Percentiles rank a stretch among this genome's conserved stretches.
Conservation (phyloP, 768 basidiomycete species). For the Roridomyces roridus region DNA sequence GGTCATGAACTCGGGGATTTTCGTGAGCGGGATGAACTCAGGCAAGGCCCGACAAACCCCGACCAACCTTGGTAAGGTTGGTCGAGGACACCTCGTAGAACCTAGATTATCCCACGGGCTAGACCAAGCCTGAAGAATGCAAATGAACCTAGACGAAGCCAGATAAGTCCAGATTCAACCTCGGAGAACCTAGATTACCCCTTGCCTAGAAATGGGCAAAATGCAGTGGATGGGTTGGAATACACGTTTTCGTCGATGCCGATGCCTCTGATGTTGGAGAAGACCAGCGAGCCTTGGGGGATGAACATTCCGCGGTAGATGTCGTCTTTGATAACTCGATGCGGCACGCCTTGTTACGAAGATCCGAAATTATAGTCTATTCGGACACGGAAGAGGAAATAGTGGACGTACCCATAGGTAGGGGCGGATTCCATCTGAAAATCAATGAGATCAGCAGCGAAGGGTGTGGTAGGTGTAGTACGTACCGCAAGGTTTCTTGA, state of each 20-base stretch:
- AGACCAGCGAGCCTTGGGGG: slow-evolving; percentile 33
- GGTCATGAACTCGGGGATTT: too few relatives aligned
- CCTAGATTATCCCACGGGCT: too few relatives aligned
- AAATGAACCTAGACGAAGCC: too few relatives aligned
- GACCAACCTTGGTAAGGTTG: too few relatives aligned
- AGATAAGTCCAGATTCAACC: too few relatives aligned
- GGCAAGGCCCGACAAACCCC: too few relatives aligned
- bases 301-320: slow-evolving; percentile 43
- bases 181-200: too few relatives aligned
- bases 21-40: too few relatives aligned
- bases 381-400: background rate
- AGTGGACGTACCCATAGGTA: background rate
- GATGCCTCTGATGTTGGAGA: slow-evolving; percentile 34
- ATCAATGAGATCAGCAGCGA: background rate
- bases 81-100: too few relatives aligned
- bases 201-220: too few relatives aligned
- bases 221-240: slow-evolving; percentile 33
- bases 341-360: slow-evolving; percentile 40
- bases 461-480: background rate
- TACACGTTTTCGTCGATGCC: slow-evolving; percentile 32
- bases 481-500: slow-evolving; percentile 12
- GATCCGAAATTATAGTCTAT: background rate
- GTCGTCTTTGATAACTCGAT: slow-evolving; percentile 38
- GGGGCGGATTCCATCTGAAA: background rate
- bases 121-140: too few relatives aligned